These are phyloP conservation scores for Colletotrichum melonis DNA, from an alignment of 2,329 filamentous ascomycete species.

Conservation along the genomic window DNA sequence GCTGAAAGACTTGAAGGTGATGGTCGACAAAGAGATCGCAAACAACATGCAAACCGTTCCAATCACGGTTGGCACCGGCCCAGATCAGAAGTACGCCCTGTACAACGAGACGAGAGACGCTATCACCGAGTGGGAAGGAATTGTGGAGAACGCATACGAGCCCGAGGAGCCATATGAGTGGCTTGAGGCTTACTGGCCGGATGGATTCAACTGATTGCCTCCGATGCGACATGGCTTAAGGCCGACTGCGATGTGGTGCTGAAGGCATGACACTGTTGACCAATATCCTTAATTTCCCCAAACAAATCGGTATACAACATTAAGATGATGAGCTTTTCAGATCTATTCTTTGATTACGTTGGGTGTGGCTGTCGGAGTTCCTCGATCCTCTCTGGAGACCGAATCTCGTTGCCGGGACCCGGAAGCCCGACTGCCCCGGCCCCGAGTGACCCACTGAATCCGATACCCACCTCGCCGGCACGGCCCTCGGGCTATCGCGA, in stretches of 20 bases:
- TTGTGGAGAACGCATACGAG: slow-evolving; percentile 38
- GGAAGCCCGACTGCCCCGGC: not conserved
- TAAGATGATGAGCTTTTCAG: no score
- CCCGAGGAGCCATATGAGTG: slow-evolving; percentile 61
- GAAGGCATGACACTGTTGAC: not conserved
- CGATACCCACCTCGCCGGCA: not conserved
- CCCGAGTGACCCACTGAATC: not conserved
- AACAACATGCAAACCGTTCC: slow-evolving; percentile 44
- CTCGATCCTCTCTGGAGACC: no score
- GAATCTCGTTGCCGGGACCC: not conserved
- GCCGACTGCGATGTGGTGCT: not conserved
- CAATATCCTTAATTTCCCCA: not conserved
- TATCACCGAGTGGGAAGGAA: slow-evolving; percentile 41
- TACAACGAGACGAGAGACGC: slow-evolving; percentile 43
- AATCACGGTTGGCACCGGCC: slow-evolving; percentile 40
- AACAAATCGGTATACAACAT: no score
- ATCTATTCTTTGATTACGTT: not conserved
- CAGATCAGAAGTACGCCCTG: slow-evolving; percentile 43
- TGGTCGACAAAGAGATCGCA: slow-evolving; percentile 43
- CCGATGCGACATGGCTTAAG: no score
- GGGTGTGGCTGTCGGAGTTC: no score
- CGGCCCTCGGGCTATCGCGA: not conserved
- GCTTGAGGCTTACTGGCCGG: slow-evolving; percentile 60
- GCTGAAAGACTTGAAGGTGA: slow-evolving; percentile 39
- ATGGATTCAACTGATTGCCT: slow-evolving; percentile 38